Base-by-base conservation (phyloP, 148 eudicot species). In the Vaccinium macrocarpon region DNA sequence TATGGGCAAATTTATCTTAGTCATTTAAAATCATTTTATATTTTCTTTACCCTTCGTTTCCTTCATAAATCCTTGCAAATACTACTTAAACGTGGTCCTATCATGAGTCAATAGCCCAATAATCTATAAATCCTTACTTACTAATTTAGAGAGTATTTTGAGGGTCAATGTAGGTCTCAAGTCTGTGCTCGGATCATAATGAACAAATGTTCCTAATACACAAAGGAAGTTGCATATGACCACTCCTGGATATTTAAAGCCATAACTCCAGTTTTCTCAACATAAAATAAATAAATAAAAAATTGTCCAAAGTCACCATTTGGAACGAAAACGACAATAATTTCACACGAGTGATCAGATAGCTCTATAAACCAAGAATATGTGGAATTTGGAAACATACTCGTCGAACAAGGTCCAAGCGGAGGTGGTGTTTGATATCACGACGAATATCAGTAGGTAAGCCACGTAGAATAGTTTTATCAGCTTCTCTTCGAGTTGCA, bases 361-460 rank as follows among this genome's bases (percentile, higher is more conserved):
- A 42, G 35, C 64, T 71, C 59, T 32, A 80, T 1, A 7, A 77
- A 29, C 76, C 48, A 84, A 15, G 57, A 48, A 11, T 29, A 86
- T 11, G 18, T 48, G 70, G 38, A 57, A 82, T 32, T 32, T 32
- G 35, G 35, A 32, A 32, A 68, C 95, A 84, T 92, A 94, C 98
- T 79, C 98, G 91, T 66, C 93, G 89, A 88, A 95, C 95, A 79
- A 95, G 95, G 90, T 91, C 97, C 82, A 93, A 88, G 88, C 97
- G 91, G 52, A 95, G 90, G 85, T 95, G 98, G 76, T 92, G 84
- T 76, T 95, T 94, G 81, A 95, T 95, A 80, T 93, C 95, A 80
- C 97, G 90, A 3, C 98, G 91, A 9, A 95, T 91, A 87, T 95
- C 98, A 16, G 90, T 81, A 66, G 98, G 98, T 83, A 95, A 90